These are phyloP conservation scores for Bjerkandera adusta DNA, from an alignment of 1,284 basidiomycete genomes.

Conservation along the genomic window DNA sequence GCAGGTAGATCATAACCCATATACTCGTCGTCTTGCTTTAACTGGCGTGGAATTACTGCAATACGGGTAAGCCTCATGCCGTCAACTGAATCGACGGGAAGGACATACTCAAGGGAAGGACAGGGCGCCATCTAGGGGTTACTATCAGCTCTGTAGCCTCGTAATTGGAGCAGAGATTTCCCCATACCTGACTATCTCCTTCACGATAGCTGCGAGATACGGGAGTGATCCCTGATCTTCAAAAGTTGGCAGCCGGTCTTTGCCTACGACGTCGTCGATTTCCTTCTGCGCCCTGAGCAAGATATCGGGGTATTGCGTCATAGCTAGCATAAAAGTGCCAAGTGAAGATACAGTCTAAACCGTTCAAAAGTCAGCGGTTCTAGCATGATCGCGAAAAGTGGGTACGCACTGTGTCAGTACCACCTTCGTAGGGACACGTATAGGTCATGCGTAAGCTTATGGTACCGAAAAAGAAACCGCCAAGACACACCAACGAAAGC, in stretches of 20 bases:
- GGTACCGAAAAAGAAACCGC: background rate
- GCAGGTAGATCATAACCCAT: background rate
- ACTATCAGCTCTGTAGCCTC: background rate
- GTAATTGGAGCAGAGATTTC: background rate
- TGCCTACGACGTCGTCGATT: constrained; percentile 32
- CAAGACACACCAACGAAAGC: constrained; percentile 21
- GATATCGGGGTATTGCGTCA: constrained; percentile 31
- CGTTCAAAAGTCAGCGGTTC: background rate
- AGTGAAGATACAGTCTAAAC: constrained; percentile 15
- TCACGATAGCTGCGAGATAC: constrained; percentile 32
- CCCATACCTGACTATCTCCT: constrained; percentile 26
- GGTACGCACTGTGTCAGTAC: constrained; percentile 23
- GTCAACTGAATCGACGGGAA: background rate
- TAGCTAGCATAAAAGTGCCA: constrained; percentile 25
- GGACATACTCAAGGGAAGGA: background rate
- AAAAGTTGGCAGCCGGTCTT: constrained; percentile 30
- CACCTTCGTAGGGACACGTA: constrained; percentile 18
- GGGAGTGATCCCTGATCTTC: constrained; percentile 30
- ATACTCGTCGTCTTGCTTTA: constrained; percentile 1
- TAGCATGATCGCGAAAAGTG: background rate
- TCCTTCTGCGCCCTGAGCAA: constrained; percentile 31
- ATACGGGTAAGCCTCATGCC: background rate
- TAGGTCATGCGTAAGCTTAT: background rate
- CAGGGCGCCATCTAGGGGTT: constrained; percentile 4
- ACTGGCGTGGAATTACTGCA: constrained; percentile 3